Percentiles rank a stretch among this genome's conserved stretches.
These are phyloP conservation scores for Pulchroboletus neoregius DNA, from an alignment of 1,284 basidiomycete genomes.

Conservation along the genomic window DNA sequence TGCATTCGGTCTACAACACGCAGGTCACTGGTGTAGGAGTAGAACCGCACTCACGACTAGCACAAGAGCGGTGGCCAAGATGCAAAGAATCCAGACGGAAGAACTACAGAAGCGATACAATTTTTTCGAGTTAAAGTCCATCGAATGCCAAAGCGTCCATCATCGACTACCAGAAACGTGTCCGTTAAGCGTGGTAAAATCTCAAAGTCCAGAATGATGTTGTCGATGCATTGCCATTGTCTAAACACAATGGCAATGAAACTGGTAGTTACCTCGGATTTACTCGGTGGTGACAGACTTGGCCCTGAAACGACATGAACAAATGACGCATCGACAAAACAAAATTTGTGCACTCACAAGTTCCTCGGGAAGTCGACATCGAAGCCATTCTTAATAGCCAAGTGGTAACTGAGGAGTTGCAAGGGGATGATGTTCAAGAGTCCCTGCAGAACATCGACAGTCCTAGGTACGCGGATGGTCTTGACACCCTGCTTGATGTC, in stretches of 20 bases:
- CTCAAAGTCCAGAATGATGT: conserved; percentile 10
- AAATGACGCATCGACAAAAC: conserved; percentile 8
- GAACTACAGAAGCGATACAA: background rate
- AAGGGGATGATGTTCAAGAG: conserved; percentile 96
- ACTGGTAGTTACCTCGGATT: conserved; percentile 17
- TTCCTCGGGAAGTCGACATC: conserved; percentile 99
- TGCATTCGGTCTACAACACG: background rate
- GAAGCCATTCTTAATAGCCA: conserved; percentile 92
- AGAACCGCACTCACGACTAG: background rate
- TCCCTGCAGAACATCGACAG: conserved; percentile 94
- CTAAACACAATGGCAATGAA: background rate
- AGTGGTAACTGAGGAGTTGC: conserved; percentile 94
- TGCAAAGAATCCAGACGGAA: background rate
- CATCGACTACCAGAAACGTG: conserved; percentile 24
- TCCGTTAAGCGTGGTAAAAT: conserved; percentile 22
- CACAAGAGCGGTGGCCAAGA: background rate
- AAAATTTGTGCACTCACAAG: conserved; percentile 51
- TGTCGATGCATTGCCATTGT: conserved; percentile 1
- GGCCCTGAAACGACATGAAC: conserved; percentile 46
- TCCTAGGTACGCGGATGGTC: conserved; percentile 90
- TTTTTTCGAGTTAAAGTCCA: conserved; percentile 13
- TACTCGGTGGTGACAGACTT: conserved; percentile 85
- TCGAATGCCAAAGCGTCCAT: conserved; percentile 29
- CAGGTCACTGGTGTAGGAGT: background rate
- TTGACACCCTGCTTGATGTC: conserved; percentile 73